Percentiles rank a stretch among this genome's conserved stretches.
Conservation (phyloP, 768 basidiomycete species). For the Xerocomellus intermedius region DNA sequence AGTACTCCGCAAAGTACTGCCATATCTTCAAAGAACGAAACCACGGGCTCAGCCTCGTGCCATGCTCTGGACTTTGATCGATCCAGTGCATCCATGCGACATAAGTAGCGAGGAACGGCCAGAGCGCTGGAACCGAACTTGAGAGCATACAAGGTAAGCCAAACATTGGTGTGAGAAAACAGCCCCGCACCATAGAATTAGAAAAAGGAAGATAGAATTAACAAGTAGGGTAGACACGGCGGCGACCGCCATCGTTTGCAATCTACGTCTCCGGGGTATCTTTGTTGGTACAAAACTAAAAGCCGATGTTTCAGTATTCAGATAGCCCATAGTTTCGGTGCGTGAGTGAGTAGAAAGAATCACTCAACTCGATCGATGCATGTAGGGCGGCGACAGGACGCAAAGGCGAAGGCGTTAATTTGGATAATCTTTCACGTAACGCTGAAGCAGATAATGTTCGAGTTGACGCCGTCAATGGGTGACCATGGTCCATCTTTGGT, state of each 20-base stretch:
- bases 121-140: slow-evolving; percentile 86
- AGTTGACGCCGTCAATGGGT: slow-evolving; percentile 37
- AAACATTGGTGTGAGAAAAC: not conserved
- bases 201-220: slow-evolving; percentile 61
- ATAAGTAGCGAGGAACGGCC: slow-evolving; percentile 82
- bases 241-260: slow-evolving; percentile 90
- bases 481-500: slow-evolving; percentile 33
- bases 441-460: slow-evolving; percentile 60
- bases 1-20: slow-evolving; percentile 91
- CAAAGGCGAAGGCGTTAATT: slow-evolving; percentile 55
- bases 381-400: slow-evolving; percentile 64
- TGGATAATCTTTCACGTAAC: slow-evolving; percentile 61
- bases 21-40: slow-evolving; percentile 70
- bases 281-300: slow-evolving; percentile 79
- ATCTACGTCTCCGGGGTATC: slow-evolving; percentile 79
- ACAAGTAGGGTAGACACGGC: slow-evolving; percentile 83
- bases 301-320: slow-evolving; percentile 1
- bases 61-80: slow-evolving; percentile 71
- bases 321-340: not conserved
- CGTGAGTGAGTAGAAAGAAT: not conserved
- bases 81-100: slow-evolving; percentile 72
- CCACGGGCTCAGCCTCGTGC: slow-evolving; percentile 74
- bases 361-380: slow-evolving; percentile 70
- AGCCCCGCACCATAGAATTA: slow-evolving; percentile 71
- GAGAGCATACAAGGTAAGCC: not conserved